Conservation (phyloP, 2,329 filamentous ascomycete species). For the Onygenales sp. region DNA sequence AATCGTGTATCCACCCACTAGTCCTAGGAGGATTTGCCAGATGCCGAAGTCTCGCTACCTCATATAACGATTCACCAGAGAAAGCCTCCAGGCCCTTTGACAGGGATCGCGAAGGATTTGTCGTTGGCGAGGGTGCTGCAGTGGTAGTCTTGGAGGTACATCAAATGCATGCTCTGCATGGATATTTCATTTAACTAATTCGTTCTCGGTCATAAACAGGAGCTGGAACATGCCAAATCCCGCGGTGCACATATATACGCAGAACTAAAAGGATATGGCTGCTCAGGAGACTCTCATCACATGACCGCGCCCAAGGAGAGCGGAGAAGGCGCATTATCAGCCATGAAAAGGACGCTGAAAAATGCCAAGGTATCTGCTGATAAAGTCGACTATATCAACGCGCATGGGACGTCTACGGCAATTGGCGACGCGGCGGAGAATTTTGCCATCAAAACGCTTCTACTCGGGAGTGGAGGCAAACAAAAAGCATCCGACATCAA, state of each 20-base stretch:
- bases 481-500: constrained; percentile 56
- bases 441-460: constrained; percentile 64
- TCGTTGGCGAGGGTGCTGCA: constrained; percentile 85
- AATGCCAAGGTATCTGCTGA: constrained; percentile 60
- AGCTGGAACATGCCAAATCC: constrained; percentile 73
- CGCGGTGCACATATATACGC: constrained; percentile 78
- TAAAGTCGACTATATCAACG: constrained; percentile 84
- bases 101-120: constrained; percentile 67
- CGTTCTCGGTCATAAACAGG: constrained; percentile 32
- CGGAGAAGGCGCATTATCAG: constrained; percentile 68
- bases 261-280: constrained; percentile 79
- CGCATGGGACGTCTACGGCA: constrained; percentile 80
- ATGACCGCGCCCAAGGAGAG: constrained; percentile 83
- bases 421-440: constrained; percentile 87
- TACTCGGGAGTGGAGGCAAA: constrained; percentile 64
- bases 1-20: constrained; percentile 91
- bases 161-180: neutral
- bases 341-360: constrained; percentile 76
- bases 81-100: constrained; percentile 83
- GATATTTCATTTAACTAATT: neutral
- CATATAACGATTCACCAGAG: constrained; percentile 62
- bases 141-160: constrained; percentile 70
- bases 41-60: constrained; percentile 74
- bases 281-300: constrained; percentile 83
- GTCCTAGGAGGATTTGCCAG: constrained; percentile 86